phyloP scores from a whole-genome alignment of 768 basidiomycete genomes.

The Hydnum rufescens region DNA sequence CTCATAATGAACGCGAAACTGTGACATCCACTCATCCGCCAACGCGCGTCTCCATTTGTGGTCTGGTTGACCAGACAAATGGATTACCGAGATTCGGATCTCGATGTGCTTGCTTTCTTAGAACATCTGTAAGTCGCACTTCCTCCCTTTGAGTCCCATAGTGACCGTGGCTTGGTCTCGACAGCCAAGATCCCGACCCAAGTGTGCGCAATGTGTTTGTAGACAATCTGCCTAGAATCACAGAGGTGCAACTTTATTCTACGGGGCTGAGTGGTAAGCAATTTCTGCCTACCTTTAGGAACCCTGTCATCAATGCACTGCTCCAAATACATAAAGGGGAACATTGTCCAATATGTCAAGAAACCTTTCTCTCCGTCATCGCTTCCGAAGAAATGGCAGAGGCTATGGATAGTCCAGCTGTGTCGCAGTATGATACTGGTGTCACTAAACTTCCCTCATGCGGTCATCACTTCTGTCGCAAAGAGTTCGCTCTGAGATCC shows the following conservation, averaged over 20 bases:
- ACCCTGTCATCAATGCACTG: background rate
- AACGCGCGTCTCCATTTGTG: no score
- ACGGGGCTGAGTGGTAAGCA: background rate
- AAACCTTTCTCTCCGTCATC: slow-evolving; percentile 41
- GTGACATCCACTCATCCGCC: no score
- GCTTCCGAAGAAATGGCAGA: slow-evolving; percentile 55
- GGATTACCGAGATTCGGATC: background rate
- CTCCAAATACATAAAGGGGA: slow-evolving; percentile 14
- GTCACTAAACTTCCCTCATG: slow-evolving; percentile 41
- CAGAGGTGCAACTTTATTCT: background rate
- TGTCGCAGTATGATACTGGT: slow-evolving; percentile 46
- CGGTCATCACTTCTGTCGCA: slow-evolving; percentile 50
- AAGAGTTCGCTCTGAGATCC: slow-evolving; percentile 32
- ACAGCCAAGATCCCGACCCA: background rate
- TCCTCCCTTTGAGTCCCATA: background rate
- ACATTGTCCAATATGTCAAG: slow-evolving; percentile 57
- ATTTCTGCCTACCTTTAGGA: background rate
- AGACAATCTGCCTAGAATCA: background rate
- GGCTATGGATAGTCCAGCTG: slow-evolving; percentile 64
- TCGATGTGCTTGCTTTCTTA: background rate
- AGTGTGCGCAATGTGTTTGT: background rate
- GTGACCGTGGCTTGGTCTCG: background rate
- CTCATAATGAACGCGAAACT: no score
- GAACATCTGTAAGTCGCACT: background rate
- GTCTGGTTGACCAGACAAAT: no score